Evolutionary conservation across 257 asterid genomes (phyloP), one percentile per base, ranked within the genome.

Genomic region (Voacanga thouarsii): DNA sequence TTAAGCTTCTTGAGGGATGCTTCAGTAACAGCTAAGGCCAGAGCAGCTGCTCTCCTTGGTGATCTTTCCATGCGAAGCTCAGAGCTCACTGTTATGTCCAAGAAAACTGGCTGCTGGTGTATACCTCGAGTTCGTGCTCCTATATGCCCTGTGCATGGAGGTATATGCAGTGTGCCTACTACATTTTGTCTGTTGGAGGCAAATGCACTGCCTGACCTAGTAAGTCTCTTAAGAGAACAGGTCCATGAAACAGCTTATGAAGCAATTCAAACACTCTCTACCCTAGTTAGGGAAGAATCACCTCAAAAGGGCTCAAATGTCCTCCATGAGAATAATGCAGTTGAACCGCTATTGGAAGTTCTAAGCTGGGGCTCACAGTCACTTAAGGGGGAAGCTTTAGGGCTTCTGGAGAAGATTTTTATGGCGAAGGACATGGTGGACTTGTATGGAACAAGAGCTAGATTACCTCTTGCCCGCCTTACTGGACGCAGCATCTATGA

Each of bases 191-290:
- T 88, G 76, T 21, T 90, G 75, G 86, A 90, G 76, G 90, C 85
- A 24, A 60, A 72, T 60, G 91, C 89, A 24, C 74, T 87, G 85
- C 87, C 89, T 7, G 91, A 75, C 75, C 78, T 90, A 11, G 85
- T 90, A 12, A 51, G 43, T 0, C 88, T 85, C 5, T n/a, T 90
- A 41, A 83, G 24, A 28, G 87, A 69, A 59, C 86, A 83, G 49
- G 86, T 85, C 59, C 90, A 90, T 6, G 92, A 87, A 56, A 85
- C 92, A 2, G 87, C 94, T 57, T 88, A 85, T 28, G 94, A 90
- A 76, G 94, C 90, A 12, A 90, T 90, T 43, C 94, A 85, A 57
- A 88, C 94, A 1, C 89, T 90, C n/a, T 88, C 92, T 2, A 90
- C 94, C 15, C 83, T 90, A 30, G 94, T 90, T 21, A 83, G 45